These are phyloP conservation scores for Ganoderma meredithae DNA, from an alignment of 1,284 basidiomycete genomes.

Conservation along the genomic window DNA sequence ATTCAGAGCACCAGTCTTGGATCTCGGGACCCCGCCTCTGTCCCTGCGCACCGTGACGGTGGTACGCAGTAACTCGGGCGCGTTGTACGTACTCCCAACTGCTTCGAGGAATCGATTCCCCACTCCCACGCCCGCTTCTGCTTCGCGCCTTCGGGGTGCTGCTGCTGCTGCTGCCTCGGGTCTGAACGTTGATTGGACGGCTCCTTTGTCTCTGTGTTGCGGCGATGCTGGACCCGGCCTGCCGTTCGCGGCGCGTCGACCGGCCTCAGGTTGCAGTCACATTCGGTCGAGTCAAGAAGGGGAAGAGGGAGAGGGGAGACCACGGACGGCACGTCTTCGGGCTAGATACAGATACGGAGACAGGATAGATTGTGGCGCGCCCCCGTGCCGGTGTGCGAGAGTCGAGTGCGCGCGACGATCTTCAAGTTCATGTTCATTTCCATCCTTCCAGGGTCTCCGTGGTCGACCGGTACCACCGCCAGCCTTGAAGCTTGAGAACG, in stretches of 20 bases:
- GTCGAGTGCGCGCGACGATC: not conserved
- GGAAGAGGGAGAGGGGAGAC: not conserved
- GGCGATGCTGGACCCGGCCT: not conserved
- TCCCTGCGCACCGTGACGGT: not conserved
- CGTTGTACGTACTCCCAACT: not conserved
- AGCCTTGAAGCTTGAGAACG: not conserved
- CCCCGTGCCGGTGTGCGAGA: not conserved
- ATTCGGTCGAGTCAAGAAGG: too few relatives aligned
- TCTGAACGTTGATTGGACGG: not conserved
- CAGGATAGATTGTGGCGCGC: not conserved
- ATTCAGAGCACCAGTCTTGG: too few relatives aligned
- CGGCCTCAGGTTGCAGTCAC: too few relatives aligned
- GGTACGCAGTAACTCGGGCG: not conserved
- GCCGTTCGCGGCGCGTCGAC: conserved; percentile 6
- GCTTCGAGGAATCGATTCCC: conserved; percentile 5
- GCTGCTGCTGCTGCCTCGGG: not conserved
- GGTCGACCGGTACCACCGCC: not conserved
- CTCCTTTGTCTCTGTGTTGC: not conserved
- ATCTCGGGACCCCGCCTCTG: not conserved
- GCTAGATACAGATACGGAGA: not conserved
- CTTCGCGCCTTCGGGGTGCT: not conserved
- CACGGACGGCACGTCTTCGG: not conserved
- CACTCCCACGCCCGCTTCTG: not conserved
- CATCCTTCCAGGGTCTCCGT: not conserved
- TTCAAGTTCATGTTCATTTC: not conserved